These are phyloP conservation scores for Escovopsis sp. DNA, from an alignment of 2,329 filamentous ascomycete species.

Conservation along the genomic window DNA sequence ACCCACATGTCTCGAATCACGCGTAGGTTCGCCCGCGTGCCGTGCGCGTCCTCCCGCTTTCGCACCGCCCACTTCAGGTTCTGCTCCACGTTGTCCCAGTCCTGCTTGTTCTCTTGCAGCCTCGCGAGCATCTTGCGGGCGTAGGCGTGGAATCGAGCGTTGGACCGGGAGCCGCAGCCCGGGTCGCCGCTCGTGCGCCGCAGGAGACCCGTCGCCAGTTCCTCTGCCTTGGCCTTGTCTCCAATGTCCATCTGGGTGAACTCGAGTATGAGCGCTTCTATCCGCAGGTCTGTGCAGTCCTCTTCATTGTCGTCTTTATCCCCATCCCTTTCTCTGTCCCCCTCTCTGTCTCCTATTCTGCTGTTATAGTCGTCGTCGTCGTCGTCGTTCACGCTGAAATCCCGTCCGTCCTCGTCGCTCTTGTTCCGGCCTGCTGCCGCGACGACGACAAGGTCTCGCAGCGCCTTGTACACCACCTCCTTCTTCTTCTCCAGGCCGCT, in stretches of 20 bases:
- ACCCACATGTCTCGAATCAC: constrained; percentile 25
- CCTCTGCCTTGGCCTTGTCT: constrained; percentile 16
- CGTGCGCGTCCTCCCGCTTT: constrained; percentile 21
- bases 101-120: constrained; percentile 17
- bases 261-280: constrained; percentile 20
- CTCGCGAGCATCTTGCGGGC: constrained; percentile 23
- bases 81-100: constrained; percentile 17
- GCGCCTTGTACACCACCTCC: constrained; percentile 16
- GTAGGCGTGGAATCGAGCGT: constrained; percentile 22
- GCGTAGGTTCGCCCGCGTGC: constrained; percentile 18
- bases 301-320: constrained; percentile 1
- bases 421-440: too few relatives aligned
- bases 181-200: constrained; percentile 10
- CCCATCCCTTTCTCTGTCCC: too few relatives aligned
- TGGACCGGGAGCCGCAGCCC: constrained; percentile 11
- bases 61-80: constrained; percentile 18
- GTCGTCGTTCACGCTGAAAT: too few relatives aligned
- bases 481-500: constrained; percentile 15
- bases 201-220: constrained; percentile 15
- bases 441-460: constrained; percentile 9
- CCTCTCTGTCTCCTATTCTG: constrained; percentile 1
- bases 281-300: constrained; percentile 13
- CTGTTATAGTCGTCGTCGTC: neutral
- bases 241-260: constrained; percentile 24
- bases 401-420: too few relatives aligned